Conservation (phyloP, 495 filamentous ascomycete species). For the Penicillium roqueforti region DNA sequence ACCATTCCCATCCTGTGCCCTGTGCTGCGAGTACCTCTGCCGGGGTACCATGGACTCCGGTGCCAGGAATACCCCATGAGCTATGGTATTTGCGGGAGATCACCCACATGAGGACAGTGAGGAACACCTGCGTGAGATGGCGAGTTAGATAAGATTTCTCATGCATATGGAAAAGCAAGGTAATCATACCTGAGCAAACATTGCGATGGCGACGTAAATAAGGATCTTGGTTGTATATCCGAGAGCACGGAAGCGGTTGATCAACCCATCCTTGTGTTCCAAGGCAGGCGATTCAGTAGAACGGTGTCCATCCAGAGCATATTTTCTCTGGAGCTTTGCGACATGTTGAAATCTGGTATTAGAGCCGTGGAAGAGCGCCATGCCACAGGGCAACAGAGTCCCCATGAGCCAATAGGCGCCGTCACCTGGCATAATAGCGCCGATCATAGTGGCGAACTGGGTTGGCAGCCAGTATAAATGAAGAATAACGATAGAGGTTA, state of each 20-base stretch:
- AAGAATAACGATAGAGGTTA: conserved; percentile 55
- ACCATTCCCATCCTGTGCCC: conserved; percentile 63
- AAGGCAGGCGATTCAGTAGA: not conserved
- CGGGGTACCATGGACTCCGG: conserved; percentile 29
- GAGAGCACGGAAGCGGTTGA: conserved; percentile 27
- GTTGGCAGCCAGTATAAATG: conserved; percentile 61
- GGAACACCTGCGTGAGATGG: conserved; percentile 32
- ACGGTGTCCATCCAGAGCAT: conserved; percentile 16
- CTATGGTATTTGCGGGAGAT: conserved; percentile 64
- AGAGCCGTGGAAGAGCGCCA: conserved; percentile 67
- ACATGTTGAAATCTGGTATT: conserved; percentile 64
- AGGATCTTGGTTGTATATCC: conserved; percentile 28
- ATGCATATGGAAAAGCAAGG: not conserved
- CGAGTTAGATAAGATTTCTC: not conserved
- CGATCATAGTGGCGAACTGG: conserved; percentile 57
- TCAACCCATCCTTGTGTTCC: conserved; percentile 15
- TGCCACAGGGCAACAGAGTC: conserved; percentile 62
- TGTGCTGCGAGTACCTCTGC: conserved; percentile 37
- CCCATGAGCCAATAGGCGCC: conserved; percentile 73
- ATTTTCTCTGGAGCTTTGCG: conserved; percentile 44
- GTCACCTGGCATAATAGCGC: conserved; percentile 54
- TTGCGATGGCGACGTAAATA: conserved; percentile 26
- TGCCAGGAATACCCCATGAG: conserved; percentile 52
- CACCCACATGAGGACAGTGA: conserved; percentile 58
- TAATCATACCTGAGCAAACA: conserved; percentile 25